Base-by-base conservation (phyloP, 495 filamentous ascomycete species). In the Aspergillus bridgeri region DNA sequence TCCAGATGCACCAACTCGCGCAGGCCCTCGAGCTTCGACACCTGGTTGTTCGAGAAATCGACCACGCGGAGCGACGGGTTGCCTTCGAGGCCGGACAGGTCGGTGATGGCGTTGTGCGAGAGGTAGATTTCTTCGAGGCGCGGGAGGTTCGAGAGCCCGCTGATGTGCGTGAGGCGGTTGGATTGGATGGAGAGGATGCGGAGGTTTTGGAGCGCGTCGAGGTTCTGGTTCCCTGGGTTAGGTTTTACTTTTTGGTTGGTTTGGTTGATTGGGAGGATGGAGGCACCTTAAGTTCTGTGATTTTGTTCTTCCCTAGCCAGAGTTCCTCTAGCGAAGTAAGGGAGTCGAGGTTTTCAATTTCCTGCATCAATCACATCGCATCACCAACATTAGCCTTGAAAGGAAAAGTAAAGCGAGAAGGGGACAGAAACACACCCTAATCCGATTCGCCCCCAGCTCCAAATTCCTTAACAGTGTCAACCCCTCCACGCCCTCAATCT, bases 261-360 rank as follows among this genome's bases (percentile, higher is more conserved):
- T 27, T 27, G 25, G 4, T 17, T 9, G 9, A 19, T 6, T 22
- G 17, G 27, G 51, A 19, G 5, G 7, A 24, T 47, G 17, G 23
- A 6, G 18, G 19, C 64, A 84, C 89, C 65, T 86, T 87, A 54
- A 98, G 80, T 69, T 91, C 84, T 2, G 86, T 89, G 64, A 99
- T 96, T 68, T 96, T 96, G 71, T 99, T 99, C 81, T 97, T 97
- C 38, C 93, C 94, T 7, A 99, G 76, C 95, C 95, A 99, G 13
- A 99, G 80, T 67, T 96, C 81, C 68, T 97, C 87, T 44, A 99
- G 71, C 3, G 81, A 79, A 4, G 73, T 83, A 58, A 99, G 75
- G 5, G 79, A 81, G 22, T 92, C 89, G 29, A 99, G 81, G 65
- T 94, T 94, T 67, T 95, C 81, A 48, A 99, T 92, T 70, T 91